Base-by-base conservation (phyloP, 306 rosid genomes). In the Biancaea sappan region DNA sequence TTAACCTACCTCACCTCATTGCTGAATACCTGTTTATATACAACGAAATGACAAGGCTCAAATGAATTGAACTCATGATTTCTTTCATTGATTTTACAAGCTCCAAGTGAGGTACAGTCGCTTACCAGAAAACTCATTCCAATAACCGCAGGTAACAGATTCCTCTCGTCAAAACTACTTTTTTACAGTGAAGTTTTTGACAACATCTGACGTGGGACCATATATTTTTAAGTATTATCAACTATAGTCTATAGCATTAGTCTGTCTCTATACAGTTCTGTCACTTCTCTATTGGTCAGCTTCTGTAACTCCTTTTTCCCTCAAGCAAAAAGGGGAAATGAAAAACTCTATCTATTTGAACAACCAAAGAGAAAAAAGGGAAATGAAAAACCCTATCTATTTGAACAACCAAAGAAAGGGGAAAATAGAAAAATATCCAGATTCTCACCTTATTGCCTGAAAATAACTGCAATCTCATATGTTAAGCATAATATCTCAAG, bases 281-380 rank as follows among this genome's bases (percentile, higher is more conserved):
- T 76, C 70, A 71, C 63, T 79, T 83, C 68, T 63, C 73, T 84
- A 75, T 81, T 22, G 77, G 84, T 84, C 81, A 78, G 83, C 77
- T 32, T 81, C 65, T 70, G 71, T 77, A 75, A 64, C 74, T 71
- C 73, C 68, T 77, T 71, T 74, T 84, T 71, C 77, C 81, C 85
- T 78, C 75, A 6, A 68, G 64, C 65, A 59, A 72, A 72, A 79
- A 37, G 66, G 82, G 79, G 31, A 63, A 58, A 65, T 19, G 71
- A 16, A 72, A 76, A 76, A 59, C 77, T 75, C 79, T 76, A 72
- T 71, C 79, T 76, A 67, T 62, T 73, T 73, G 41, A n/a, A n/a
- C n/a, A n/a, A n/a, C n/a, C n/a, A n/a, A n/a, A n/a, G n/a, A n/a
- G n/a, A 59, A 72, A 72, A 79, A 37, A 60, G 82, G 79, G 31